Evolutionary conservation across 805 yeast species (phyloP), one percentile per base, ranked within the genome.

Genomic region (Cyberlindnera mycetangii): DNA sequence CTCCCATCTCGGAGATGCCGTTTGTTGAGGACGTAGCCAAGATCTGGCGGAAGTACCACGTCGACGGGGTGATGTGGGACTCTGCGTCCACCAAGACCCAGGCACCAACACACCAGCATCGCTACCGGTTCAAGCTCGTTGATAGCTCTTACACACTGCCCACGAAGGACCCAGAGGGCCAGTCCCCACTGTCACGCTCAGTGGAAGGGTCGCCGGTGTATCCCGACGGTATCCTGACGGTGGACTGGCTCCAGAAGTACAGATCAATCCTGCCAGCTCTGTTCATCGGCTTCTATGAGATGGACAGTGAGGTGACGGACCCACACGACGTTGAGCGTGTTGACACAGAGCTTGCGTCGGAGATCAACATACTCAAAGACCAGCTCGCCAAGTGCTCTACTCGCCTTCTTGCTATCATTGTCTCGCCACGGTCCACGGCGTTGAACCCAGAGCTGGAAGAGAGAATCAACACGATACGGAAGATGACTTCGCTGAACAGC

Each of bases 221-320:
- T 24, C 46, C 70, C 39, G 64, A 65, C n/a, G 61, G 62, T 3
- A 53, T 58, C 1, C 44, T 70, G 49, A 75, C 77, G 1, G 62
- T 57, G 1, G 64, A 73, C 20, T 82, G 87, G 88, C 47, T 79
- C 12, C 67, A 69, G 28, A 80, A 78, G 53, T 77, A 80, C 53
- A 62, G 65, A 21, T 64, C 68, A n/a, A 44, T 63, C 3, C 33
- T 67, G n/a, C 86, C 87, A 0, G 52, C 74, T 1, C 70, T 74
- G 0, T 69, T 72, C 33, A 61, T 81, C 2, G 56, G 74, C 2
- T 68, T 78, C 30, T 70, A 71, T 51, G 71, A 71, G 39, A 48
- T 76, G 12, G 59, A 56, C 16, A 62, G 62, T 10, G 71, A 67
- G 17, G 53, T 57, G 4, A 48, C 54, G 1, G 63, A 61, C 20